These are phyloP conservation scores for Cytospora mali DNA, from an alignment of 2,329 filamentous ascomycete genomes.

Conservation along the genomic window DNA sequence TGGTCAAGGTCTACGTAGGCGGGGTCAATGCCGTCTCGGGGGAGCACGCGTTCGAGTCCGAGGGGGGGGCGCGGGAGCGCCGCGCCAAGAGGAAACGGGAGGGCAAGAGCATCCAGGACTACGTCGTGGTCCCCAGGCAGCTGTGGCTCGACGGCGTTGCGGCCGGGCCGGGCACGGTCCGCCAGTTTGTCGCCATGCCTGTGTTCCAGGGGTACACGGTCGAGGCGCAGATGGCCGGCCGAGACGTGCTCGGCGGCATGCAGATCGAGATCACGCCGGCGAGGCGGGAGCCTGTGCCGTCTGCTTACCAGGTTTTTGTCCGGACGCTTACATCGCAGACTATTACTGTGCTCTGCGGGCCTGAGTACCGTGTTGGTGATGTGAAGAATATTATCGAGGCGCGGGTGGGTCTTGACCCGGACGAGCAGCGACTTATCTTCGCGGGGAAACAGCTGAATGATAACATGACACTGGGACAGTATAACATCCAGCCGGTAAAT, in stretches of 20 bases:
- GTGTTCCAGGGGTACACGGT: conserved; percentile 45
- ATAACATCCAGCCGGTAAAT: background rate
- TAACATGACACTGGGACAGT: background rate
- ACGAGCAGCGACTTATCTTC: background rate
- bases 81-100: conserved; percentile 15
- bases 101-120: conserved; percentile 34
- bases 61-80: conserved; percentile 16
- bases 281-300: background rate
- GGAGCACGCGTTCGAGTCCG: conserved; percentile 33
- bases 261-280: conserved; percentile 45
- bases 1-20: conserved; percentile 45
- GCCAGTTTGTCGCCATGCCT: conserved; percentile 53
- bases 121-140: conserved; percentile 42
- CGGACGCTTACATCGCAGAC: background rate
- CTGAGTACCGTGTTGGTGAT: background rate
- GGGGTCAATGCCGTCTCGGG: conserved; percentile 46
- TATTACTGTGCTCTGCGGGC: background rate
- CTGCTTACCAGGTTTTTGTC: background rate
- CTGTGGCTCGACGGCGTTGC: conserved; percentile 46
- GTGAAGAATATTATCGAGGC: background rate
- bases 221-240: conserved; percentile 48
- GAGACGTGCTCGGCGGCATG: conserved; percentile 44
- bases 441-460: background rate
- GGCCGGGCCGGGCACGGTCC: conserved; percentile 40
- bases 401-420: background rate